Evolutionary conservation across 345 rosid species (phyloP).

Genomic region (Brassica carinata): DNA sequence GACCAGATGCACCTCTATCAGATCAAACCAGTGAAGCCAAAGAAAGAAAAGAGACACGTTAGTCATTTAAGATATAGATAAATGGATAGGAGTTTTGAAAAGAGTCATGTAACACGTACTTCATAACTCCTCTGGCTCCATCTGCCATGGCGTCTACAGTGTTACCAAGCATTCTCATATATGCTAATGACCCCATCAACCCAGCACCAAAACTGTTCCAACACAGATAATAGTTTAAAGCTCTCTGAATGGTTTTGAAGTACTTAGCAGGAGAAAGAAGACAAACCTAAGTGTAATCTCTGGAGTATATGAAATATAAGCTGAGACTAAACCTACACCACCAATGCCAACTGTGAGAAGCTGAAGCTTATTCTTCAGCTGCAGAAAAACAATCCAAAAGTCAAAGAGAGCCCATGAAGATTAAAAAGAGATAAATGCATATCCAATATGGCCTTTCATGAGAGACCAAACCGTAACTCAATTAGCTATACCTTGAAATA

Average conservation of each 20-base stretch:
- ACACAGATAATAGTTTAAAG: not conserved
- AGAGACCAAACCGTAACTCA: not conserved
- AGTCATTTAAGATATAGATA: no score
- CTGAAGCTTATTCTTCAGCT: conserved; percentile 78
- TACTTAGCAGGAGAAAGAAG: not conserved
- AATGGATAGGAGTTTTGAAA: not conserved
- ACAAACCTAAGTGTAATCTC: conserved; percentile 86
- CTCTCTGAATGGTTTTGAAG: not conserved
- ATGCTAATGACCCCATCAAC: conserved; percentile 71
- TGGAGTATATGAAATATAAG: conserved; percentile 79
- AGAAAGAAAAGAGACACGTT: not conserved
- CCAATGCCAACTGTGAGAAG: conserved; percentile 78
- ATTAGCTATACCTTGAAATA: conserved; percentile 58
- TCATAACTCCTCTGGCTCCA: conserved; percentile 78
- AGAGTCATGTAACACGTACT: conserved; percentile 48
- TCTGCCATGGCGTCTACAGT: conserved; percentile 85
- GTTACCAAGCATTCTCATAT: conserved; percentile 87
- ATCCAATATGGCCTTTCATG: not conserved
- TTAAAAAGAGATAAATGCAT: conserved; percentile 7
- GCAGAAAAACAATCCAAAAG: conserved; percentile 42
- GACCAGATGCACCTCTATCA: conserved; percentile 81
- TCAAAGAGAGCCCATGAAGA: conserved; percentile 4
- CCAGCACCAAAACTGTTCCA: conserved; percentile 78
- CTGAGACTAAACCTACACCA: conserved; percentile 81
- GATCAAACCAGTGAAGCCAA: conserved; percentile 6